Evolutionary conservation across 495 filamentous ascomycete species (phyloP).

Genomic region (Podospora didyma): DNA sequence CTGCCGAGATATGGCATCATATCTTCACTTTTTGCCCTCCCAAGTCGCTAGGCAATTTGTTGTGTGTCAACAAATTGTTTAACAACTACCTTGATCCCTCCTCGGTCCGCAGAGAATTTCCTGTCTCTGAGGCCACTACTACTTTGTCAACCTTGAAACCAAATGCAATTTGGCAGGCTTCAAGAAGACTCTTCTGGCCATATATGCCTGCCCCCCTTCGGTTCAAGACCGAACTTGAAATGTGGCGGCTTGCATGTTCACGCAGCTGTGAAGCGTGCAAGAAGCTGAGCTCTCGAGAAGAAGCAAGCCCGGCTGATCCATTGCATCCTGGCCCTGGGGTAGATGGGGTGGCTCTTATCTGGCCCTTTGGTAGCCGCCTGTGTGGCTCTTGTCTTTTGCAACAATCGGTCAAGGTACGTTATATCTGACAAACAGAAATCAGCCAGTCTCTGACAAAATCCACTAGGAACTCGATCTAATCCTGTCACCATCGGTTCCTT

Average conservation of each 20-base stretch:
- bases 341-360: conserved; percentile 51
- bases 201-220: conserved; percentile 55
- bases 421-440: not conserved
- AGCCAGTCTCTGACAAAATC: conserved; percentile 19
- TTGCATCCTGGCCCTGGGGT: conserved; percentile 51
- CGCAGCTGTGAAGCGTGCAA: conserved; percentile 53
- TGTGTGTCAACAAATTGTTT: conserved; percentile 50
- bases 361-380: conserved; percentile 59
- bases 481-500: conserved; percentile 53
- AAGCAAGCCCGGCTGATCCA: conserved; percentile 22
- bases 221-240: conserved; percentile 53
- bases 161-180: conserved; percentile 57
- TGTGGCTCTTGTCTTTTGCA: conserved; percentile 60
- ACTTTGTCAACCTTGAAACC: conserved; percentile 34
- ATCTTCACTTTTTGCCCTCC: conserved; percentile 52
- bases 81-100: conserved; percentile 48
- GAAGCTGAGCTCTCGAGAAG: conserved; percentile 20
- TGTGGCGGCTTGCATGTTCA: conserved; percentile 58
- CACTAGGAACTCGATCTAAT: conserved; percentile 62
- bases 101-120: conserved; percentile 21
- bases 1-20: conserved; percentile 52
- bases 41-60: conserved; percentile 44
- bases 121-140: conserved; percentile 15
- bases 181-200: conserved; percentile 50
- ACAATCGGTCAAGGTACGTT: conserved; percentile 55